Evolutionary conservation across 306 rosid genomes (phyloP).

Genomic region (Citrullus amarus): DNA sequence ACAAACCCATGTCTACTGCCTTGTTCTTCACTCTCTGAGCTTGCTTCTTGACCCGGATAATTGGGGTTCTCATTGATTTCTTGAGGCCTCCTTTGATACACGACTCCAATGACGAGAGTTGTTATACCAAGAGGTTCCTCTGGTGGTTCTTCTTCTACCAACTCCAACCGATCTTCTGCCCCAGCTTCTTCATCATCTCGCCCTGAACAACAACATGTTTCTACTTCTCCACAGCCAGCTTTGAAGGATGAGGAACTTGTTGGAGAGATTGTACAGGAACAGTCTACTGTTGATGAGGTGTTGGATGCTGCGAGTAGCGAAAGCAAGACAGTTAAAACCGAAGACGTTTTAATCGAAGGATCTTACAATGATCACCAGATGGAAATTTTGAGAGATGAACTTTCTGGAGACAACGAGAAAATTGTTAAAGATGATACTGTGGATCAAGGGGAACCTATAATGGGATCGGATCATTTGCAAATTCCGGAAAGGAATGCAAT

Average conservation of each 20-base stretch:
- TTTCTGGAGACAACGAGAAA: conserved; percentile 25
- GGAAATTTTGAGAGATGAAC: conserved; percentile 28
- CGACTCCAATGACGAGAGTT: conserved; percentile 60
- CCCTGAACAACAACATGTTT: conserved; percentile 30
- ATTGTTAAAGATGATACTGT: conserved; percentile 26
- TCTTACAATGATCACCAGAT: conserved; percentile 30
- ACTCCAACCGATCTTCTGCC: conserved; percentile 41
- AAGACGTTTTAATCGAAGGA: conserved; percentile 29
- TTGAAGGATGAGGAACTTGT: conserved; percentile 50
- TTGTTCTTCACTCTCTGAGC: conserved; percentile 17
- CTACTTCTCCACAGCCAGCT: conserved; percentile 22
- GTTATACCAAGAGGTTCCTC: conserved; percentile 69
- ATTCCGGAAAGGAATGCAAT: conserved; percentile 23
- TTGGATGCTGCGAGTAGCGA: conserved; percentile 30
- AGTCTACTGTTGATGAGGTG: conserved; percentile 33
- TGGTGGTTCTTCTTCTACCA: conserved; percentile 55
- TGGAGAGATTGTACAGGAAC: conserved; percentile 37
- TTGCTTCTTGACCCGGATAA: not conserved
- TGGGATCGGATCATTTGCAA: conserved; percentile 20
- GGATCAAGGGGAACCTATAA: conserved; percentile 24
- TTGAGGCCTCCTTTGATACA: not conserved
- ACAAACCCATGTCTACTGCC: conserved; percentile 30
- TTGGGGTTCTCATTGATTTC: not conserved
- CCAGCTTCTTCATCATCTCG: conserved; percentile 36
- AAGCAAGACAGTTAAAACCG: conserved; percentile 26